These are phyloP conservation scores for Trichosporon asahii DNA, from an alignment of 1,284 basidiomycete genomes.

Conservation along the genomic window DNA sequence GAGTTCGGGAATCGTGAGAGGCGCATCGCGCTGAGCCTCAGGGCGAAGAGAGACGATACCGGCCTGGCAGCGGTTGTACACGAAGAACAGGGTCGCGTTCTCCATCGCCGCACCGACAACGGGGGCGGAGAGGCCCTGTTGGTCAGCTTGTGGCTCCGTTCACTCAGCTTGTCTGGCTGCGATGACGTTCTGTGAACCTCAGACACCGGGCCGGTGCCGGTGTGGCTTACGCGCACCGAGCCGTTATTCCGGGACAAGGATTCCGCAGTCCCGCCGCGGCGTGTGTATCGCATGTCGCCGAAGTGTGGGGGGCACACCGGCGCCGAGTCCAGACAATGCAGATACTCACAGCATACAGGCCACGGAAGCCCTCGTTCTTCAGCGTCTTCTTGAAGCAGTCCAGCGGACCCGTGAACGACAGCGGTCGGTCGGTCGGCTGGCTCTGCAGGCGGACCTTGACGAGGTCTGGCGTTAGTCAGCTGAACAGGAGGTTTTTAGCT, in stretches of 20 bases:
- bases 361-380: slow-evolving; percentile 68
- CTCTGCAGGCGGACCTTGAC: slow-evolving; percentile 75
- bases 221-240: background rate
- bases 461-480: slow-evolving; percentile 13
- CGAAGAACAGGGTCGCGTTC: slow-evolving; percentile 81
- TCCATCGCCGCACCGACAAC: slow-evolving; percentile 86
- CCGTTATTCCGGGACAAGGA: background rate
- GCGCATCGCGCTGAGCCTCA: slow-evolving; percentile 37
- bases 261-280: background rate
- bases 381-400: slow-evolving; percentile 78
- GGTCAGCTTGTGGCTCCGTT: slow-evolving; percentile 11
- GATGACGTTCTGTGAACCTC: background rate
- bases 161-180: too few relatives aligned
- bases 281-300: slow-evolving; percentile 9
- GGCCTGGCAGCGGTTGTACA: slow-evolving; percentile 78
- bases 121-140: slow-evolving; percentile 79
- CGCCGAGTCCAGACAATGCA: background rate
- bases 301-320: background rate
- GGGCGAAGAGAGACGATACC: slow-evolving; percentile 54
- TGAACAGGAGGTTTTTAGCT: too few relatives aligned
- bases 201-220: background rate
- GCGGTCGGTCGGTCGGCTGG: slow-evolving; percentile 69
- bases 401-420: slow-evolving; percentile 70
- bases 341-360: slow-evolving; percentile 70
- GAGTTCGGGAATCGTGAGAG: slow-evolving; percentile 63